Base-by-base conservation (phyloP, 2,329 filamentous ascomycete genomes). In the Curvularia lunata region DNA sequence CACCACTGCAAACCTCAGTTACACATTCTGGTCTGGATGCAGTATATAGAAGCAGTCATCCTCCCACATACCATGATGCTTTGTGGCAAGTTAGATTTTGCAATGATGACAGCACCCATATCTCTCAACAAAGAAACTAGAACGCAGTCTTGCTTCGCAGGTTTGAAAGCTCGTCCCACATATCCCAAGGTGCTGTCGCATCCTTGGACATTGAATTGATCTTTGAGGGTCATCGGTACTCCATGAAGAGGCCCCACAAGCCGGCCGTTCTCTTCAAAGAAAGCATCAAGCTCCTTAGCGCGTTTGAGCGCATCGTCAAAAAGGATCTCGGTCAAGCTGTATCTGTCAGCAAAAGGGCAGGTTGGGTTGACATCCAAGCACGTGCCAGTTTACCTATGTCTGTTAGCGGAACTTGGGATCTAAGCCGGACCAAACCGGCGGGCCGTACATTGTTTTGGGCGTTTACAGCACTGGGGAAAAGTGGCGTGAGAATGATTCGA, bases 51-150 rank as follows among this genome's bases (percentile, higher is more conserved):
- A n/a, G 13, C 47, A 40, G 25, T 10, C 12, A 27, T 43, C 32
- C 43, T 27, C 37, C n/a, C 30, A 27, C 23, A 27, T 57, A 82
- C 77, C 82, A 85, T 82, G 60, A 85, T 83, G 54, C 80, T 84
- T 83, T 83, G 74, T 77, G 85, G 73, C 80, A 87, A 3, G 83
- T 73, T 89, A 80, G 62, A 82, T 82, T 41, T 79, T 71, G 70
- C 74, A 75, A 76, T 78, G 67, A 78, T 83, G 30, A 78, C 81
- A 57, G 77, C 83, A 3, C 78, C 80, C 57, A 81, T 81, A 41
- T 80, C 75, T 49, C 84, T 86, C 72, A 88, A 75, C 62, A 87
- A 84, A 0, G 83, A 84, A 6, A 82, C 83, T n/a, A 88, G 59
- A 1, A 79, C 77, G 4, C 81, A 81, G 65, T 87, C 80, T 8